Percentiles rank a stretch among this genome's conserved stretches.
Conservation (phyloP, 108 stramenopile genomes). For the Pseudonitzschia multiseries region DNA sequence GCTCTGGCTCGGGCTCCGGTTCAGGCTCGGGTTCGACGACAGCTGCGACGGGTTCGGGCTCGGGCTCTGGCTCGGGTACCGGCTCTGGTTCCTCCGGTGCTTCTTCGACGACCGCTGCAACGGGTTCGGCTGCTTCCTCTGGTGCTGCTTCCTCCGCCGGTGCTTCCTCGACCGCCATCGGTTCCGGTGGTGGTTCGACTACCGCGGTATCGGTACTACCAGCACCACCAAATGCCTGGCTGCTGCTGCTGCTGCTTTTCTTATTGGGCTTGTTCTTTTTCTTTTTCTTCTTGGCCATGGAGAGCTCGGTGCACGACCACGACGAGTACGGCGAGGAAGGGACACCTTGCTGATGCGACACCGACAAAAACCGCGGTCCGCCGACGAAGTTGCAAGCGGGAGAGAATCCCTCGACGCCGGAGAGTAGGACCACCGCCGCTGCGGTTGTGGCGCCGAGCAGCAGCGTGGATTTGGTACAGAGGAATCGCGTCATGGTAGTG, state of each 20-base stretch:
- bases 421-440: background rate
- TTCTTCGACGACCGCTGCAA: background rate
- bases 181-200: background rate
- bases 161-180: too few species aligned
- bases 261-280: slow-evolving; percentile 9
- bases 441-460: slow-evolving; percentile 2
- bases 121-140: background rate
- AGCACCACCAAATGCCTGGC: background rate
- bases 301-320: background rate
- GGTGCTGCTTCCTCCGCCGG: too few species aligned
- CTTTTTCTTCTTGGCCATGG: slow-evolving; percentile 12
- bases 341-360: too few species aligned
- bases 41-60: background rate
- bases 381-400: background rate
- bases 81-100: background rate
- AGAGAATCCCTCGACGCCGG: background rate
- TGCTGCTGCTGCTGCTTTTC: background rate
- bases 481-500: background rate
- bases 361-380: too few species aligned
- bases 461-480: background rate
- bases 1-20: background rate
- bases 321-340: too few species aligned
- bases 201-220: background rate
- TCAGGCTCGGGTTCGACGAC: background rate
- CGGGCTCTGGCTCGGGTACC: background rate